Conservation (phyloP, 306 rosid species). For the Quercus ilex region DNA sequence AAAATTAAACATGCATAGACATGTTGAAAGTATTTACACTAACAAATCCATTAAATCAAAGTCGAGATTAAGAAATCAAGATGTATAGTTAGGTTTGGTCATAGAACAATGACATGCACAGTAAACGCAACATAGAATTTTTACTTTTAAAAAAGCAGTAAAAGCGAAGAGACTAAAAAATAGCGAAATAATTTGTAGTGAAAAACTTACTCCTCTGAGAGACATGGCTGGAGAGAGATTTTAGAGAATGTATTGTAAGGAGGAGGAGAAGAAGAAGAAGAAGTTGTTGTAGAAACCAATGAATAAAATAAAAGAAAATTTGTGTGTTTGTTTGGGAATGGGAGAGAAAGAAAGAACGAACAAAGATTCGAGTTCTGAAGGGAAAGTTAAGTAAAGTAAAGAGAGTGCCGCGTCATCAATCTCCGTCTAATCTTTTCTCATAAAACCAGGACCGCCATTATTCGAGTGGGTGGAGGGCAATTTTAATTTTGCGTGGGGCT, state of each 20-base stretch:
- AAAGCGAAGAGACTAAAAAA: not conserved
- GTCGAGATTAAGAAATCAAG: not conserved
- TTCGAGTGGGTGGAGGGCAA: not conserved
- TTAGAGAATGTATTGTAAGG: conserved; percentile 7
- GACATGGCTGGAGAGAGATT: conserved; percentile 40
- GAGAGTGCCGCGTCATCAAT: not conserved
- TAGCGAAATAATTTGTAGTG: not conserved
- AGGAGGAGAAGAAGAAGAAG: conserved; percentile 18
- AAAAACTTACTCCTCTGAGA: conserved; percentile 56
- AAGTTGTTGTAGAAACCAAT: not conserved
- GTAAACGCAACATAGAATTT: not conserved
- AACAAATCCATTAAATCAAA: not conserved
- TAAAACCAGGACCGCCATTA: not conserved
- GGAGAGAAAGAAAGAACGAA: not conserved
- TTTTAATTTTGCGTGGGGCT: not conserved
- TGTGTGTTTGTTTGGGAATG: not conserved
- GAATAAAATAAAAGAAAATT: not conserved
- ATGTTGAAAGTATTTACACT: not conserved
- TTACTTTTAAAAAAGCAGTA: too few relatives aligned
- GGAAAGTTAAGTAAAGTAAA: not conserved
- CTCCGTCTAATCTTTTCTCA: not conserved
- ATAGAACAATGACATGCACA: not conserved
- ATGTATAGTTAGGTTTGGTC: not conserved
- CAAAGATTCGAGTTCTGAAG: conserved; percentile 5
- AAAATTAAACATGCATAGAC: not conserved